Base-by-base conservation (phyloP, 169 alveolate genomes). In the Plasmodium ovale region DNA sequence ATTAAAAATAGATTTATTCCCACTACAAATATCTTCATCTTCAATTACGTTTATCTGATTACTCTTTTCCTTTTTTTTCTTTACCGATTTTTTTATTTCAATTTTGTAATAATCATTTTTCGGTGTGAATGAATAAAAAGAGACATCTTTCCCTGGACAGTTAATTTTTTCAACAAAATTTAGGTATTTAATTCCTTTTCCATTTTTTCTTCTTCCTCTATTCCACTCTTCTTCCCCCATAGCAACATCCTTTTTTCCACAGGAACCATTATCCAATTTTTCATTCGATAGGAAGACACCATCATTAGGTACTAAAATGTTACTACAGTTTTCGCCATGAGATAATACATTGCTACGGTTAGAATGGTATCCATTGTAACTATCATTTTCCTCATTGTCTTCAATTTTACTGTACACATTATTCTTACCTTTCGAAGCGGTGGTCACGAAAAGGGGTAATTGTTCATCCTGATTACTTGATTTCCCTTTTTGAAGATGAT, bases 51-150 rank as follows among this genome's bases (percentile, higher is more conserved):
- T 60, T 31, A 47, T 74, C 2, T 5, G 33, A 27, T 39, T 51
- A 21, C n/a, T 39, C 65, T 31, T 64, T 19, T 79, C 64, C 49
- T 51, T 39, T 29, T 27, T 64, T 51, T 56, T 64, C 27, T 47
- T 79, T 7, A 58, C 10, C 19, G 47, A 23, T 9, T 58, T 59
- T 58, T 37, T 59, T 33, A 64, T 64, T 69, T 65, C 79, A 14
- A 79, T 79, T 64, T 79, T 79, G 79, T 58, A 79, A 79, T 64
- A 64, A 19, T 79, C 89, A 42, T 68, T 79, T 62, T 79, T 39
- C 29, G 89, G 62, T 12, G 89, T 64, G 31, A 79, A 79, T 16
- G 79, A 79, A 35, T 64, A 79, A 68, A 79, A 79, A 25, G 59
- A 64, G 4, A 79, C 82, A 79, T 79, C 37, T 79, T 58, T 79